Evolutionary conservation across 2,329 filamentous ascomycete genomes (phyloP).

Genomic region (Geoglossum cookeanum): DNA sequence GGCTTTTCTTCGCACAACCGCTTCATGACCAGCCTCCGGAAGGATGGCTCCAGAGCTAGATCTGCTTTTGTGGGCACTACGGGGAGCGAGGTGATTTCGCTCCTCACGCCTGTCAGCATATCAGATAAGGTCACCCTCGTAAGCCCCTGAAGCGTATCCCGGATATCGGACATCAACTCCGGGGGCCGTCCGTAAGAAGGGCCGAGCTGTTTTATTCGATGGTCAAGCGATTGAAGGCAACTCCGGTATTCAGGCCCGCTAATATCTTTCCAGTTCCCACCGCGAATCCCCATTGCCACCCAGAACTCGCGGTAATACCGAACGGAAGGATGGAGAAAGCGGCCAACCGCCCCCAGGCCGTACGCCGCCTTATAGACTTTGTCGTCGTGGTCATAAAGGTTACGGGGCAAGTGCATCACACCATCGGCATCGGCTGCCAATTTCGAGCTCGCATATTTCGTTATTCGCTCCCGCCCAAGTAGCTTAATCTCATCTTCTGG

Average conservation of each 20-base stretch:
- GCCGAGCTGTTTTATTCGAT: no score
- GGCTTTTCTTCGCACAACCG: conserved; percentile 10
- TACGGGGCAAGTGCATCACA: conserved; percentile 6
- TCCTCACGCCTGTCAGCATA: no score
- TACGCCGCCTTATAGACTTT: conserved; percentile 15
- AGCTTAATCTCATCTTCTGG: no score
- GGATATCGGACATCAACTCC: no score
- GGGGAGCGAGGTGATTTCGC: no score
- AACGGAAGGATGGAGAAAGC: background rate
- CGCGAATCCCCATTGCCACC: background rate
- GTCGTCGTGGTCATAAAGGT: conserved; percentile 13
- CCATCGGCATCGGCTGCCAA: conserved; percentile 8
- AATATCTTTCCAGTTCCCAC: background rate
- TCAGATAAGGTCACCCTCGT: no score
- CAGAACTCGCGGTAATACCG: background rate
- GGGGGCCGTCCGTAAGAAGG: no score
- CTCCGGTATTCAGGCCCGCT: background rate
- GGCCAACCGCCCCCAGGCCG: conserved; percentile 4
- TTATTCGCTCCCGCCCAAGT: no score
- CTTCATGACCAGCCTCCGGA: background rate
- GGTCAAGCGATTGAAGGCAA: background rate
- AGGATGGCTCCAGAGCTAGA: background rate
- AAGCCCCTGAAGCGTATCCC: no score
- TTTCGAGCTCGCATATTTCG: background rate
- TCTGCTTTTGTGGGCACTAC: no score